These are phyloP conservation scores for Sugiyamaella sp. DNA, from an alignment of 1,139 yeast species.

Conservation along the genomic window DNA sequence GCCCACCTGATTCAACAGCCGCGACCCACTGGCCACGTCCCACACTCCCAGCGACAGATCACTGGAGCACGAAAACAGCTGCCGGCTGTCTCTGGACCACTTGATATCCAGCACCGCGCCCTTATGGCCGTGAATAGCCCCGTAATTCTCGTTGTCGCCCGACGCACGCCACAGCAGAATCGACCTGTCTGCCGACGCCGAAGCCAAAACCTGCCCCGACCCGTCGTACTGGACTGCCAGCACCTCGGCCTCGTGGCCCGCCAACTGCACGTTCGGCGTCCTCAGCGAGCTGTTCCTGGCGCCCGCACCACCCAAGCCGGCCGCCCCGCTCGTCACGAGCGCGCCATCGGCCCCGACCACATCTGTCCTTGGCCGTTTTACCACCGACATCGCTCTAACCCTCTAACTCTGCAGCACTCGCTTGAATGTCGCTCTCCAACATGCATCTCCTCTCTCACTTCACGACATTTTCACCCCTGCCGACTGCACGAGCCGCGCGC, in stretches of 20 bases:
- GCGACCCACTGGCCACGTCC: slow-evolving; percentile 59
- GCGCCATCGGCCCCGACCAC: background rate
- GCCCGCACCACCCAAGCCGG: background rate
- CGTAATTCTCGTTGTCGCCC: slow-evolving; percentile 46
- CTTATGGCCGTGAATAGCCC: slow-evolving; percentile 52
- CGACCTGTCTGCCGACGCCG: slow-evolving; percentile 40
- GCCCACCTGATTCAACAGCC: slow-evolving; percentile 56
- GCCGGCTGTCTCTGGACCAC: slow-evolving; percentile 50
- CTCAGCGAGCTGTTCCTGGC: slow-evolving; percentile 19
- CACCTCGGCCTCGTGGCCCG: slow-evolving; percentile 38
- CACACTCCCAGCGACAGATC: slow-evolving; percentile 56
- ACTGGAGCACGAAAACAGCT: slow-evolving; percentile 50
- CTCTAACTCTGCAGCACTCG: background rate
- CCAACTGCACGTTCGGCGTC: slow-evolving; percentile 20
- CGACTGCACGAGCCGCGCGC: background rate
- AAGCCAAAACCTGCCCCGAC: slow-evolving; percentile 41
- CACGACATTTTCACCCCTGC: background rate
- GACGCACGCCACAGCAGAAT: slow-evolving; percentile 50
- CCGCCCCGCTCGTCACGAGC: background rate
- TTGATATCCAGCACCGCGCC: slow-evolving; percentile 52
- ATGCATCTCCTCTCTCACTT: background rate
- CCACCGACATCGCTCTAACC: slow-evolving; percentile 9
- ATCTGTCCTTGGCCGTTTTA: slow-evolving; percentile 6
- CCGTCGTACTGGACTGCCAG: slow-evolving; percentile 40
- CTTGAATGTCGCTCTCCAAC: background rate